Conservation (phyloP, 768 basidiomycete genomes). For the Lentinus tigrinus region DNA sequence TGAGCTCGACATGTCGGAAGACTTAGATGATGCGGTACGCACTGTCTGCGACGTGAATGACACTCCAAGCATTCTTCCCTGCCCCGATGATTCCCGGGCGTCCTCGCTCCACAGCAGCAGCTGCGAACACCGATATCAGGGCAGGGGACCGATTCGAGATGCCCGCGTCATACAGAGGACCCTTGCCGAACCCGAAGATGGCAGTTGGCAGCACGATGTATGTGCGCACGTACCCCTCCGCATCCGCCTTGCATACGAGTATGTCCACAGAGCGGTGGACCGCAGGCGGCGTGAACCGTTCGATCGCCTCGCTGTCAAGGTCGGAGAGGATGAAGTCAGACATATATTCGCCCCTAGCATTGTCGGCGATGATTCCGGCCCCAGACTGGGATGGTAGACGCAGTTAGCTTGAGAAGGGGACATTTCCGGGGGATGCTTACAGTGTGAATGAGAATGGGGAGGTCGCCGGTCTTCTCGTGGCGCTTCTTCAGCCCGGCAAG, state of each 20-base stretch:
- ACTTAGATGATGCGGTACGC: constrained; percentile 28
- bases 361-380: constrained; percentile 42
- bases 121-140: constrained; percentile 32
- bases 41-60: constrained; percentile 45
- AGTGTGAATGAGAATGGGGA: constrained; percentile 58
- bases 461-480: constrained; percentile 38
- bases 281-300: constrained; percentile 43
- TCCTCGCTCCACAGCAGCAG: constrained; percentile 38
- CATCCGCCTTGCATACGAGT: constrained; percentile 44
- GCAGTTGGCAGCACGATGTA: constrained; percentile 55
- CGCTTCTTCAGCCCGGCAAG: constrained; percentile 52
- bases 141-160: constrained; percentile 37
- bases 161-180: too few species aligned
- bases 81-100: constrained; percentile 52
- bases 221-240: constrained; percentile 48
- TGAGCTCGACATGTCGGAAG: not conserved
- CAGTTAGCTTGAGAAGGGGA: not conserved
- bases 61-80: constrained; percentile 57
- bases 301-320: constrained; percentile 42
- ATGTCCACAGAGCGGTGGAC: constrained; percentile 54
- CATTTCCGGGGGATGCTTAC: constrained; percentile 35
- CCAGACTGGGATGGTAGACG: constrained; percentile 7
- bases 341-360: constrained; percentile 42
- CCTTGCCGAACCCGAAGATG: constrained; percentile 50
- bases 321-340: constrained; percentile 48